Conservation (phyloP, 208 protist genomes). For the Acanthamoeba triangularis region DNA sequence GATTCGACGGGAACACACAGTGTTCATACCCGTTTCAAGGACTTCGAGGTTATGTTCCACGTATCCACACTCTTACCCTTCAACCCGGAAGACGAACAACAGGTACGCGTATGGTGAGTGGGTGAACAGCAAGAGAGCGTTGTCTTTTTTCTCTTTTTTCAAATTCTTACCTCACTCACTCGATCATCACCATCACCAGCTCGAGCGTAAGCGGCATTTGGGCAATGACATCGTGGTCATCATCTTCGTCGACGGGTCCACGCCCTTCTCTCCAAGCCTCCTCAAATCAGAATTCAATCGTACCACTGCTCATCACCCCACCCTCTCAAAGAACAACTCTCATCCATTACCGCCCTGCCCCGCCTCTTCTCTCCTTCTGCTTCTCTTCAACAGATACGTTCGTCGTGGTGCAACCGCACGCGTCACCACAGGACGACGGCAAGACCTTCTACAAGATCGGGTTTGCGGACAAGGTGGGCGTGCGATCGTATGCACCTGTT, state of each 20-base stretch:
- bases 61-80: slow-evolving; percentile 40
- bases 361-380: too few relatives aligned
- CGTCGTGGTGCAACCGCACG: background rate
- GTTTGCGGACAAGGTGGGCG: slow-evolving; percentile 54
- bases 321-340: too few relatives aligned
- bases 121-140: too few relatives aligned
- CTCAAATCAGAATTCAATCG: slow-evolving; percentile 72
- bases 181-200: too few relatives aligned
- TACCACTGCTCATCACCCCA: background rate
- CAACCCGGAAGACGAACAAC: slow-evolving; percentile 56
- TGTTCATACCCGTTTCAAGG: slow-evolving; percentile 47
- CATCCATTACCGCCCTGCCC: too few relatives aligned
- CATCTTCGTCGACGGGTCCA: slow-evolving; percentile 47
- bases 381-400: background rate
- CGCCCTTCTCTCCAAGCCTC: slow-evolving; percentile 44
- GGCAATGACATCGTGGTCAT: slow-evolving; percentile 74
- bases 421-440: background rate
- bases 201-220: slow-evolving; percentile 58
- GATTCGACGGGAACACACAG: slow-evolving; percentile 52
- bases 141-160: too few relatives aligned
- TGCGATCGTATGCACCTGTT: background rate
- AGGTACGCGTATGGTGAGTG: too few relatives aligned
- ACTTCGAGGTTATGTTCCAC: slow-evolving; percentile 61
- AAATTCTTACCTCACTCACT: background rate
- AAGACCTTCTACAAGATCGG: slow-evolving; percentile 6